A percentile compares a stretch with the other conserved stretches of the same genome.
Conservation (phyloP, 768 basidiomycete genomes). For the Lepiota brunneoincarnata region DNA sequence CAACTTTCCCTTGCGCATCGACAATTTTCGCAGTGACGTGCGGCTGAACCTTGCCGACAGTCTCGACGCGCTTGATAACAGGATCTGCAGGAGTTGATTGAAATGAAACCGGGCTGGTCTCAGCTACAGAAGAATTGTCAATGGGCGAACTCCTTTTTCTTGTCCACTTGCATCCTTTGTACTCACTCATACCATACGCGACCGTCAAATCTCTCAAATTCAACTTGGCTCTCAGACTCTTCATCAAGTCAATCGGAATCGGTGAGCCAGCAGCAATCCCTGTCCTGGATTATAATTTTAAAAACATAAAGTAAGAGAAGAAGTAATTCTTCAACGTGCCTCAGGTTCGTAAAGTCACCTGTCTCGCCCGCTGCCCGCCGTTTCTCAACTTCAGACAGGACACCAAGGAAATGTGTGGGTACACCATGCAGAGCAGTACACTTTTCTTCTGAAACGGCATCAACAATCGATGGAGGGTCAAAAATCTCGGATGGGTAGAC, state of each 20-base stretch:
- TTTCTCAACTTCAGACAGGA: slow-evolving; percentile 64
- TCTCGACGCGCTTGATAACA: slow-evolving; percentile 74
- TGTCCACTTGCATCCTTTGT: not conserved
- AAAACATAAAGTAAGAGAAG: not conserved
- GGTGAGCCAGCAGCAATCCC: slow-evolving; percentile 82
- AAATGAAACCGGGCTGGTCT: slow-evolving; percentile 84
- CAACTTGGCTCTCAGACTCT: slow-evolving; percentile 59
- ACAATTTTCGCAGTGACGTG: slow-evolving; percentile 78
- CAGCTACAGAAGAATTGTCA: slow-evolving; percentile 41
- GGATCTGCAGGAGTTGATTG: slow-evolving; percentile 72
- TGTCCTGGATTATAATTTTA: too few species aligned
- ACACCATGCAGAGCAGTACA: slow-evolving; percentile 85
- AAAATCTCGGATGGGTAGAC: slow-evolving; percentile 73
- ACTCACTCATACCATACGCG: slow-evolving; percentile 87
- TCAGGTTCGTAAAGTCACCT: slow-evolving; percentile 47
- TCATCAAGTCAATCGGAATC: slow-evolving; percentile 80
- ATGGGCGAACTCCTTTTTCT: slow-evolving; percentile 2
- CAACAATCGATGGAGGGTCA: slow-evolving; percentile 64
- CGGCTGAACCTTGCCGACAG: slow-evolving; percentile 73
- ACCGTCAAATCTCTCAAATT: slow-evolving; percentile 71
- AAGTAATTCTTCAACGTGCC: slow-evolving; percentile 42
- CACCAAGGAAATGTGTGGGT: slow-evolving; percentile 80
- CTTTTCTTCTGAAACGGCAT: slow-evolving; percentile 62
- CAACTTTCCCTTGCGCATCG: slow-evolving; percentile 51
- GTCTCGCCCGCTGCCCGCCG: slow-evolving; percentile 42